These are phyloP conservation scores for Cucumis cinereus DNA, from an alignment of 306 rosid genomes.

Conservation along the genomic window DNA sequence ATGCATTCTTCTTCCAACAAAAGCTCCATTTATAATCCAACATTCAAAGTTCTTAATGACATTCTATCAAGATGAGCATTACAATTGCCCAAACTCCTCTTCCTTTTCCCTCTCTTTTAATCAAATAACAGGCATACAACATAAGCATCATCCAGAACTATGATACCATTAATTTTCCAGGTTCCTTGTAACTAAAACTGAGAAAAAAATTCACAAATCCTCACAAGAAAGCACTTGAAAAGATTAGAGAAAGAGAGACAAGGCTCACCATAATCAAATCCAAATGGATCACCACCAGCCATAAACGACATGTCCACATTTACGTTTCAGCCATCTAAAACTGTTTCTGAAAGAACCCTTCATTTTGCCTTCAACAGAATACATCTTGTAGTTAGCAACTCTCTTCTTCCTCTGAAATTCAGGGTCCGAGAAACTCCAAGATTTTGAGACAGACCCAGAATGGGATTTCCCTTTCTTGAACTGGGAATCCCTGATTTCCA, in stretches of 20 bases:
- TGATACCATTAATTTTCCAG: background rate
- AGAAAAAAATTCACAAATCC: background rate
- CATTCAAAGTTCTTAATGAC: background rate
- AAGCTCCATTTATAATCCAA: background rate
- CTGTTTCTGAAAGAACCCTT: slow-evolving; percentile 53
- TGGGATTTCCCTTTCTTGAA: slow-evolving; percentile 21
- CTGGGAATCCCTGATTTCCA: slow-evolving; percentile 21
- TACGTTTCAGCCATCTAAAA: slow-evolving; percentile 47
- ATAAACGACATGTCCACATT: slow-evolving; percentile 25
- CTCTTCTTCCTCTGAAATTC: slow-evolving; percentile 59
- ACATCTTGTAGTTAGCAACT: slow-evolving; percentile 43
- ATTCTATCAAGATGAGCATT: background rate
- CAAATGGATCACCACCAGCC: slow-evolving; percentile 30
- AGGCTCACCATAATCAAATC: background rate
- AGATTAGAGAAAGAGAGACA: background rate
- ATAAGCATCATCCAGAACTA: background rate
- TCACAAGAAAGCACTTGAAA: background rate
- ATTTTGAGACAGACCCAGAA: slow-evolving; percentile 18
- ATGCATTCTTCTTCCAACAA: too few relatives aligned
- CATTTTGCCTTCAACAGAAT: slow-evolving; percentile 46
- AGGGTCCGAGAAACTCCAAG: slow-evolving; percentile 40
- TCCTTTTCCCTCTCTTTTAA: background rate
- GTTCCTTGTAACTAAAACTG: background rate
- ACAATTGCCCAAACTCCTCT: background rate
- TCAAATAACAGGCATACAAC: background rate